Evolutionary conservation across 2,329 filamentous ascomycete genomes (phyloP).

Genomic region (Xylariaceae sp.): DNA sequence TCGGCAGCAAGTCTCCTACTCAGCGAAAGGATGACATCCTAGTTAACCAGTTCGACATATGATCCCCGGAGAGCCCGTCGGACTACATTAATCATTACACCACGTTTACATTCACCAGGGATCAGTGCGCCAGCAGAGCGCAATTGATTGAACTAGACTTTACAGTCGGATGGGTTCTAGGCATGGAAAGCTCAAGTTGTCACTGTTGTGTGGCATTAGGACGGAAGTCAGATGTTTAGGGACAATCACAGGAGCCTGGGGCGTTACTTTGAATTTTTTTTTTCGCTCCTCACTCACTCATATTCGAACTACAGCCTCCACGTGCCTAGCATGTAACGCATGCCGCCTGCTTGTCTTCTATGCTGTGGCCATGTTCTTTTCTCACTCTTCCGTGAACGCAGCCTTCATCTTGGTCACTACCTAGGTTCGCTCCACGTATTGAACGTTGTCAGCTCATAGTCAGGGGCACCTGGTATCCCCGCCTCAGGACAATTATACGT

Average conservation of each 20-base stretch:
- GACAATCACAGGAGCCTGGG: neutral
- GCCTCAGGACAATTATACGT: neutral
- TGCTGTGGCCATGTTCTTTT: neutral
- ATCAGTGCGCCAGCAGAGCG: neutral
- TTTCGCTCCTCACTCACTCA: neutral
- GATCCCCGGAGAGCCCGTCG: neutral
- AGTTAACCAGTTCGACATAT: neutral
- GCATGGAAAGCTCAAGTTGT: neutral
- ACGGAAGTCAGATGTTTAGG: neutral
- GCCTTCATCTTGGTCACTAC: neutral
- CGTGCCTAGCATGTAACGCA: neutral
- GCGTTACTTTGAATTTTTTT: neutral
- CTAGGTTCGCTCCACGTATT: neutral
- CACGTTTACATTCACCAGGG: too few relatives aligned
- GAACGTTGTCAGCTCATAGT: neutral
- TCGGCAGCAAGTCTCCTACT: conserved; percentile 30
- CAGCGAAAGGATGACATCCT: conserved; percentile 20
- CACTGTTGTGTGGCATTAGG: neutral
- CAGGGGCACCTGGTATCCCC: neutral
- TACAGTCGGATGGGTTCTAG: neutral
- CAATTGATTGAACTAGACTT: neutral
- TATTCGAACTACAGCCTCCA: neutral
- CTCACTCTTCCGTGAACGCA: neutral
- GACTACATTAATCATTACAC: neutral
- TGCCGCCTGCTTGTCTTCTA: neutral